phyloP scores from a whole-genome alignment of 768 basidiomycete genomes.

The Trametes coccinea region DNA sequence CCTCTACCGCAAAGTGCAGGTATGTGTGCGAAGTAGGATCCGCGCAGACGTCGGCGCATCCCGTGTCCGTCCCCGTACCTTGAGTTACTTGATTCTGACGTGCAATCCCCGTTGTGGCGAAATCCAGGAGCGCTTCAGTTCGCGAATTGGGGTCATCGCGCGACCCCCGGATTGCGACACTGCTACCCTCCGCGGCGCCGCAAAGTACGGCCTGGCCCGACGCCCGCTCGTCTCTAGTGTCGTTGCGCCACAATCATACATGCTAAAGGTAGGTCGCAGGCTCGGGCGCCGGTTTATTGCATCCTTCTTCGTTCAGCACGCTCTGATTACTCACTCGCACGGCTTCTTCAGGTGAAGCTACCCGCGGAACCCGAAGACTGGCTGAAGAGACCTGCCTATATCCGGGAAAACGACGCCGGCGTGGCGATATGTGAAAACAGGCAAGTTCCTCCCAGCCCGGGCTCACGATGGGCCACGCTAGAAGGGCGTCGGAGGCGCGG shows the following conservation, averaged over 20 bases:
- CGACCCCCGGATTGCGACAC: constrained; percentile 87
- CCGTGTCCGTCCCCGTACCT: neutral
- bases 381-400: constrained; percentile 83
- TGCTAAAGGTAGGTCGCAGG: constrained; percentile 65
- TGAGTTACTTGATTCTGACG: neutral
- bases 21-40: constrained; percentile 35
- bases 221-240: constrained; percentile 77
- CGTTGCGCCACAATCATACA: constrained; percentile 79
- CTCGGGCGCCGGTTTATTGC: neutral
- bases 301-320: neutral
- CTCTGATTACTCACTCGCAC: neutral
- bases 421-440: constrained; percentile 83
- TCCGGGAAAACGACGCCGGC: constrained; percentile 73
- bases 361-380: constrained; percentile 86
- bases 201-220: constrained; percentile 80
- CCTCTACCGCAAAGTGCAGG: constrained; percentile 77
- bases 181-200: constrained; percentile 86
- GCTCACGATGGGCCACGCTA: neutral
- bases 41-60: constrained; percentile 8
- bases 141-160: constrained; percentile 71
- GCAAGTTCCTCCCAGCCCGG: constrained; percentile 38
- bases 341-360: constrained; percentile 68
- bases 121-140: constrained; percentile 61
- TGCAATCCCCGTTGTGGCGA: neutral
- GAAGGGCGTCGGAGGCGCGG: neutral